Base-by-base conservation (phyloP, 2,329 filamentous ascomycete species). In the Thelonectria blattea region DNA sequence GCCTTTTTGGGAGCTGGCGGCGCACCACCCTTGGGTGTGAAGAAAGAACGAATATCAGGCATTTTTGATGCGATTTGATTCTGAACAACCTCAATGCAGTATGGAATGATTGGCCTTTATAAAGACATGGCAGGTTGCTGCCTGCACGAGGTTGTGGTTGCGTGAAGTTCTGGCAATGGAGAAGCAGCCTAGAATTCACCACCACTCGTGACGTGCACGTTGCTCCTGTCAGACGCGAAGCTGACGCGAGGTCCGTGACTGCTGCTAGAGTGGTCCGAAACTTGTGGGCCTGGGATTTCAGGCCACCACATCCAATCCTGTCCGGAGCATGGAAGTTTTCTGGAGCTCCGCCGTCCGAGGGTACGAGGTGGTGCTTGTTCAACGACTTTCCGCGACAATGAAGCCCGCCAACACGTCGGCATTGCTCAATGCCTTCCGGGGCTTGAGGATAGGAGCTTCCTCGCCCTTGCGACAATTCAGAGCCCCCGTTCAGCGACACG, bases 41-140 rank as follows among this genome's bases (percentile, higher is more conserved):
- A 97, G 78, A 97, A 98, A 69, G 84, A 92, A 72, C 93, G 86
- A 72, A 97, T 98, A 77, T 98, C 94, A 64, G 93, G 87, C 93
- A 97, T 96, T 63, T n/a, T 62, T 63, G 56, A 22, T 32, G 45
- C 59, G 53, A 30, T 27, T 60, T 37, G 12, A 15, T 37, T 37
- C 7, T 37, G 11, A 5, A 37, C 7, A 37, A 37, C 34, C 34
- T 37, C 34, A 15, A 14, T 37, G 34, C 7, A 37, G 34, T 37
- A 5, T 34, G 14, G 32, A n/a, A 37, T 15, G 37, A 60, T 51
- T 22, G 14, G 32, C 37, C 34, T 62, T 71, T 66, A 70, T 65
- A 69, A 64, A 56, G 52, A 47, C 65, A 67, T 68, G 50, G 39
- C 57, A 34, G 42, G 58, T 61, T 66, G 68, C 57, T 72, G 68